Evolutionary conservation across 2,329 filamentous ascomycete genomes (phyloP).

Genomic region (Dichotomopilus funicola): DNA sequence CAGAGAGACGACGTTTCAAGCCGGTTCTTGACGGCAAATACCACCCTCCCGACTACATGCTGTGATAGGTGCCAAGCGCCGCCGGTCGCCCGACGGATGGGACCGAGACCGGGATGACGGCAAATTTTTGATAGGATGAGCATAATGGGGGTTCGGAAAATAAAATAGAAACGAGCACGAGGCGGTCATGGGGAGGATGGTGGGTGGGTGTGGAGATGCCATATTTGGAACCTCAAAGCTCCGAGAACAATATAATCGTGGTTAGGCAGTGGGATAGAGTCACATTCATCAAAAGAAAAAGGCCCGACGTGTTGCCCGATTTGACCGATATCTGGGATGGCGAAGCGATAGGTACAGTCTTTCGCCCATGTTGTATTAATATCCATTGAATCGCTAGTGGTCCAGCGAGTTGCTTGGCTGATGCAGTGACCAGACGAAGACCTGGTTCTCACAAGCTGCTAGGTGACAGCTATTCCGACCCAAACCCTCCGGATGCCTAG

Average conservation of each 20-base stretch:
- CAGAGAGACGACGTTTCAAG: slow-evolving; percentile 9
- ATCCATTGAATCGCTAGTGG: background rate
- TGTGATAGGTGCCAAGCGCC: too few relatives aligned
- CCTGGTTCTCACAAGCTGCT: background rate
- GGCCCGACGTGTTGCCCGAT: too few relatives aligned
- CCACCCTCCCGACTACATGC: background rate
- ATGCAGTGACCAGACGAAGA: background rate
- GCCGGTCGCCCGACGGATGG: background rate
- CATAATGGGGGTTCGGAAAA: background rate
- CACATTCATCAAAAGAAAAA: too few relatives aligned
- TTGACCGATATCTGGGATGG: too few relatives aligned
- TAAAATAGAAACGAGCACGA: background rate
- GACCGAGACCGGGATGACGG: slow-evolving; percentile 8
- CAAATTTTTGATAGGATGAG: slow-evolving; percentile 16
- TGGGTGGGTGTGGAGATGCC: slow-evolving; percentile 12
- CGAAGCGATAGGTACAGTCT: background rate
- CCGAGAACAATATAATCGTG: slow-evolving; percentile 5
- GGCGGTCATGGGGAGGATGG: background rate
- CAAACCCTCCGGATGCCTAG: background rate
- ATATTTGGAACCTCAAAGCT: slow-evolving; percentile 8
- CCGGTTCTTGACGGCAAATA: background rate
- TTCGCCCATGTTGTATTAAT: background rate
- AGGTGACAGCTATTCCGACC: background rate
- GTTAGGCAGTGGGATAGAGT: too few relatives aligned
- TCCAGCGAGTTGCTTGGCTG: background rate